Conservation (phyloP, 345 rosid genomes). For the Litchi chinensis region DNA sequence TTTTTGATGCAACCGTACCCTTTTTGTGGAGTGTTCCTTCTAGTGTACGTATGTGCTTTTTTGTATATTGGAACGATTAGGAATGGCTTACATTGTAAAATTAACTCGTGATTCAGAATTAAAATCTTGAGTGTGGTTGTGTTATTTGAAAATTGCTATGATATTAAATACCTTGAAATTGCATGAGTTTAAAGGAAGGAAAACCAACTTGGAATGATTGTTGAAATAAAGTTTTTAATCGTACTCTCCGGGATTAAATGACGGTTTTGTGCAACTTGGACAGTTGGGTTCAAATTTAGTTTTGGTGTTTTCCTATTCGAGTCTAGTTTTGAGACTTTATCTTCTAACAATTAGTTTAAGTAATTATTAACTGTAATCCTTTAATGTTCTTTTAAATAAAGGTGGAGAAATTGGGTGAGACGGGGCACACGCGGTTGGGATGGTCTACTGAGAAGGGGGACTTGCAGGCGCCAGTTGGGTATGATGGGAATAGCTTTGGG, state of each 20-base stretch:
- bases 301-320: neutral
- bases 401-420: slow-evolving; percentile 74
- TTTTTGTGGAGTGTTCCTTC: neutral
- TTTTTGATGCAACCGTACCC: neutral
- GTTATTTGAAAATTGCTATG: neutral
- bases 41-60: neutral
- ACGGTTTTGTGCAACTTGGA: neutral
- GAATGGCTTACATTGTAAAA: neutral
- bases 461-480: slow-evolving; percentile 96
- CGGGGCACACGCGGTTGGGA: slow-evolving; percentile 92
- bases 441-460: slow-evolving; percentile 98
- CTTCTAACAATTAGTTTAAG: neutral
- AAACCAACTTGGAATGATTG: neutral
- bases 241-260: too few relatives aligned
- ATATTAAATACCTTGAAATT: neutral
- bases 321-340: neutral
- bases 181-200: neutral
- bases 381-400: slow-evolving; percentile 41
- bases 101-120: neutral
- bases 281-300: neutral
- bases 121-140: neutral
- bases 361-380: neutral
- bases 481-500: slow-evolving; percentile 88
- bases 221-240: neutral
- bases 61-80: neutral